Percentiles rank a stretch among this genome's conserved stretches.
These are phyloP conservation scores for Parietaria judaica DNA, from an alignment of 306 rosid species.

Conservation along the genomic window DNA sequence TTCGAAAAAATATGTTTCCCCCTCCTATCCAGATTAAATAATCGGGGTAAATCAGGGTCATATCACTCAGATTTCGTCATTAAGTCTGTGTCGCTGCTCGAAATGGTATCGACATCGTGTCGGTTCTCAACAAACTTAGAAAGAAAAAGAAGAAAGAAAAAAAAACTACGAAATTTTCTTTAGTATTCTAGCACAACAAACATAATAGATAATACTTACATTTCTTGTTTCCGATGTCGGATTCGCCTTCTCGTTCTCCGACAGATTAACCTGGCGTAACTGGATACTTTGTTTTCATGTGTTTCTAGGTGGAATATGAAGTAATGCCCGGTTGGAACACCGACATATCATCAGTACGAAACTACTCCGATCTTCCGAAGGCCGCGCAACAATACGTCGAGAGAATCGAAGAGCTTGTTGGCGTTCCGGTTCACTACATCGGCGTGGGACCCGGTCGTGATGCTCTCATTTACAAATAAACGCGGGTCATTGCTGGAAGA, in stretches of 20 bases:
- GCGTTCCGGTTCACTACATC: constrained; percentile 78
- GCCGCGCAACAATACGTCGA: constrained; percentile 66
- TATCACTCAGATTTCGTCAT: too few species aligned
- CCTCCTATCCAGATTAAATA: too few species aligned
- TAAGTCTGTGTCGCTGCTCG: too few species aligned
- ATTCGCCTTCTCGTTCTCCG: too few species aligned
- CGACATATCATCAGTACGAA: constrained; percentile 72
- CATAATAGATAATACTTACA: too few species aligned
- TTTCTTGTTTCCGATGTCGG: too few species aligned
- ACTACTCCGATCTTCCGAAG: constrained; percentile 81
- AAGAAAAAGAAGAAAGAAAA: too few species aligned
- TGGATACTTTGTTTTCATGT: constrained; percentile 9
- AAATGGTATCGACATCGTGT: too few species aligned
- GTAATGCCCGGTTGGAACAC: constrained; percentile 76
- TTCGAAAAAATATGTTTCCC: neutral
- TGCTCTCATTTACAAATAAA: constrained; percentile 81
- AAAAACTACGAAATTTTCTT: too few species aligned
- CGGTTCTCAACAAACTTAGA: too few species aligned
- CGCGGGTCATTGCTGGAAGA: constrained; percentile 6
- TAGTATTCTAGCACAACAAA: too few species aligned
- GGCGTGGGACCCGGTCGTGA: constrained; percentile 98
- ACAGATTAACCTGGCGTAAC: constrained; percentile 4
- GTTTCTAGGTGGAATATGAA: constrained; percentile 79
- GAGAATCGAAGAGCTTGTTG: constrained; percentile 86
- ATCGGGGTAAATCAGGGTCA: too few species aligned